Evolutionary conservation across 2,329 filamentous ascomycete species (phyloP).

Genomic region (Hymenoscyphus fructigenus): DNA sequence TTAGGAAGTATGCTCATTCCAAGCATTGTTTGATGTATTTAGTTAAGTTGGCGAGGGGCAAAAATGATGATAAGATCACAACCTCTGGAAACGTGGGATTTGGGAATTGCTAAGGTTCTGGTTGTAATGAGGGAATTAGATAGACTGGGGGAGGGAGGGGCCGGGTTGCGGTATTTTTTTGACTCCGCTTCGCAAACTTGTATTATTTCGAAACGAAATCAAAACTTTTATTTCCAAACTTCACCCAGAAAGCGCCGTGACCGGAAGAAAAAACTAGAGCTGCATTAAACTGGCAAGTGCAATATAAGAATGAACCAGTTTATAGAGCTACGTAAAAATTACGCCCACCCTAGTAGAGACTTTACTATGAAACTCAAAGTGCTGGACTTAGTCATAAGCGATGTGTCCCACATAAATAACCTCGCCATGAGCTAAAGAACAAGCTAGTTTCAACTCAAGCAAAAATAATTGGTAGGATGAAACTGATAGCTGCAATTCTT

Average conservation of each 20-base stretch:
- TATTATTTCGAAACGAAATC: background rate
- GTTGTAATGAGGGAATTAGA: too few species aligned
- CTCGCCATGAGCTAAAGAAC: background rate
- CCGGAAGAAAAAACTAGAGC: background rate
- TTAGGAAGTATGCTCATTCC: background rate
- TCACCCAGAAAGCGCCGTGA: background rate
- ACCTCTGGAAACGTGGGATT: background rate
- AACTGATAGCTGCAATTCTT: background rate
- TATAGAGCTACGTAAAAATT: background rate
- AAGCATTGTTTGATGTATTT: background rate
- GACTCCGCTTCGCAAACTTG: background rate
- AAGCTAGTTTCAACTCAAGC: background rate
- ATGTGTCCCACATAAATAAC: background rate
- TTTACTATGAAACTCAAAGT: background rate
- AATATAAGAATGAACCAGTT: background rate
- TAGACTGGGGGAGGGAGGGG: too few species aligned
- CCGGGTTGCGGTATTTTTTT: too few species aligned
- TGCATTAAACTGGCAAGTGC: background rate
- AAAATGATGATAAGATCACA: background rate
- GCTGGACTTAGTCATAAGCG: background rate
- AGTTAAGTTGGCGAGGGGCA: background rate
- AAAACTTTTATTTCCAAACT: background rate
- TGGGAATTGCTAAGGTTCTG: background rate
- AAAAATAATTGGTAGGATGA: background rate
- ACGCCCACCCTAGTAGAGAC: background rate